phyloP scores from a whole-genome alignment of 1,284 basidiomycete species.

The Ceratorhiza oryzae-sativae region DNA sequence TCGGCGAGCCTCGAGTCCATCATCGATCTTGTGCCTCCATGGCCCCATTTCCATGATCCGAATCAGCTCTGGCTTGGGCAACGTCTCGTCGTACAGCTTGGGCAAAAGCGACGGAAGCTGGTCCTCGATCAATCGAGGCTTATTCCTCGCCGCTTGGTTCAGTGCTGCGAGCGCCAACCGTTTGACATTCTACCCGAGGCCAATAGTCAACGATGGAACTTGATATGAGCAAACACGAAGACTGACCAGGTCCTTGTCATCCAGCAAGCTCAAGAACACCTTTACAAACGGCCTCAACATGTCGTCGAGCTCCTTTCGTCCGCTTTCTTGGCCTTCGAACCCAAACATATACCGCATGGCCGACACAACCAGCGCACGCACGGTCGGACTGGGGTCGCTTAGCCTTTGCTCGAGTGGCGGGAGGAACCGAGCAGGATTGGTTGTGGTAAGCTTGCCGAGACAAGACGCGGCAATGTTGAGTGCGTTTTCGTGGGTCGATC shows the following conservation, averaged over 20 bases:
- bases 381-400: slow-evolving; percentile 68
- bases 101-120: slow-evolving; percentile 82
- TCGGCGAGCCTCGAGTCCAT: slow-evolving; percentile 92
- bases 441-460: slow-evolving; percentile 92
- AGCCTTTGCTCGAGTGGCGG: slow-evolving; percentile 89
- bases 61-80: slow-evolving; percentile 81
- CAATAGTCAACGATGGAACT: slow-evolving; percentile 23
- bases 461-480: slow-evolving; percentile 96
- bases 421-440: slow-evolving; percentile 86
- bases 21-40: slow-evolving; percentile 94
- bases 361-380: slow-evolving; percentile 89
- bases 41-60: slow-evolving; percentile 97
- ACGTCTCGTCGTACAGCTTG: slow-evolving; percentile 84
- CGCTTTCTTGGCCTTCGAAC: slow-evolving; percentile 77
- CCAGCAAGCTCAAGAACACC: slow-evolving; percentile 89
- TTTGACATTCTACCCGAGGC: slow-evolving; percentile 72
- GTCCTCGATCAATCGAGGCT: slow-evolving; percentile 89
- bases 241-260: slow-evolving; percentile 82
- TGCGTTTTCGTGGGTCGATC: slow-evolving; percentile 86
- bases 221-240: background rate
- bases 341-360: slow-evolving; percentile 92
- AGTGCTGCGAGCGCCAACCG: slow-evolving; percentile 85
- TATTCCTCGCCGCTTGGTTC: slow-evolving; percentile 94
- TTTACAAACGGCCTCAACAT: slow-evolving; percentile 84
- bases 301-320: slow-evolving; percentile 84